Percentiles rank a stretch among this genome's conserved stretches.
Conservation (phyloP, 176 grass and related monocot genomes). For the Echinochloa phyllopogon region DNA sequence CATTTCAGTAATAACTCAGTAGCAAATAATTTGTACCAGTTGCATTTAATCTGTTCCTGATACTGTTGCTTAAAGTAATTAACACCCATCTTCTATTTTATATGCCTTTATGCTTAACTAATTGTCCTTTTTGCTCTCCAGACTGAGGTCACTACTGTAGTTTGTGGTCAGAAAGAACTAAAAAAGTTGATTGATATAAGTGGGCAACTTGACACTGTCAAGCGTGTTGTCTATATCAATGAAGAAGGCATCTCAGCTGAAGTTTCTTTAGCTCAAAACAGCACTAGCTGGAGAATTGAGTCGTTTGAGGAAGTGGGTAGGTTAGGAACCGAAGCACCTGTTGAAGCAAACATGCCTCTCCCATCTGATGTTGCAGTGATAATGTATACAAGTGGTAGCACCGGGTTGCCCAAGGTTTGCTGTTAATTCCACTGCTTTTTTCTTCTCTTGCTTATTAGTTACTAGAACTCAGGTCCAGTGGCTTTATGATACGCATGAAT, state of each 20-base stretch:
- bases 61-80: slow-evolving; percentile 6
- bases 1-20: slow-evolving; percentile 1
- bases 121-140: slow-evolving; percentile 47
- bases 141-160: slow-evolving; percentile 91
- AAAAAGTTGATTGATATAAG: slow-evolving; percentile 93
- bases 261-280: slow-evolving; percentile 70
- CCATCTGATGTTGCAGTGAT: slow-evolving; percentile 82
- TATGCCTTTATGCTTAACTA: slow-evolving; percentile 30
- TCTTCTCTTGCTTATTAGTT: slow-evolving; percentile 18
- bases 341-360: slow-evolving; percentile 70
- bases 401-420: slow-evolving; percentile 88
- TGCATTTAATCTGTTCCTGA: slow-evolving; percentile 2
- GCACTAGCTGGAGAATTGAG: slow-evolving; percentile 60
- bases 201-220: slow-evolving; percentile 77
- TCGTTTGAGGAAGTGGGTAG: slow-evolving; percentile 73
- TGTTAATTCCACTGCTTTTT: neutral
- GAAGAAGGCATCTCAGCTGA: slow-evolving; percentile 74
- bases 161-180: slow-evolving; percentile 90
- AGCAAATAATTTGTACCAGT: slow-evolving; percentile 4
- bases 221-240: slow-evolving; percentile 78
- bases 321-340: slow-evolving; percentile 70
- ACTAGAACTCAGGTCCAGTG: neutral
- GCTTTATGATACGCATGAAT: neutral
- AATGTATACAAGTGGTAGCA: slow-evolving; percentile 99
- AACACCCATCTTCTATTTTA: neutral